These are phyloP conservation scores for Penicillium sp. DNA, from an alignment of 2,329 filamentous ascomycete genomes.

Conservation along the genomic window DNA sequence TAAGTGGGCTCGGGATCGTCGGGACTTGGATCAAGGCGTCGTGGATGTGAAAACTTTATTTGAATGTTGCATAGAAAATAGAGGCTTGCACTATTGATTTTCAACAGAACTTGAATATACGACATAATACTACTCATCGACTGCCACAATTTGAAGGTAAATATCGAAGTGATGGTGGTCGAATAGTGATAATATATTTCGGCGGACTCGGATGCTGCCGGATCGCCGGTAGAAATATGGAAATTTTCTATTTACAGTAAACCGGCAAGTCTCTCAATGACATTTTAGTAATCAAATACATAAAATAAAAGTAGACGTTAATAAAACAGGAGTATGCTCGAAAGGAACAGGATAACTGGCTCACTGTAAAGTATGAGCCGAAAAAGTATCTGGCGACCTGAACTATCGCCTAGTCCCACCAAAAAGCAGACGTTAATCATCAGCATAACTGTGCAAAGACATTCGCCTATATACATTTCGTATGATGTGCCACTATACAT, in stretches of 20 bases:
- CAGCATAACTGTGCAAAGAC: not conserved
- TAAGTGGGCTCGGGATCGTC: not conserved
- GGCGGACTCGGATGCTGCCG: not conserved
- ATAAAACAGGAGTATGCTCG: too few relatives aligned
- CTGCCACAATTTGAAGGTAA: not conserved
- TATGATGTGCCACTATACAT: constrained; percentile 22
- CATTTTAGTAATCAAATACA: too few relatives aligned
- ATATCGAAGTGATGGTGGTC: too few relatives aligned
- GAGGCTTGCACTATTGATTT: not conserved
- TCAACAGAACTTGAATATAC: too few relatives aligned
- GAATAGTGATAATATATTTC: not conserved
- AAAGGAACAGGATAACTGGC: too few relatives aligned
- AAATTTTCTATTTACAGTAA: not conserved
- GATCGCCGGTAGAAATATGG: not conserved
- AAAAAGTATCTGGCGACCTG: not conserved
- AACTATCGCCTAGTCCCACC: not conserved
- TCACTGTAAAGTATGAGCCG: not conserved
- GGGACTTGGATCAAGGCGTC: not conserved
- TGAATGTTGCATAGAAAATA: not conserved
- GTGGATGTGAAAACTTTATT: not conserved
- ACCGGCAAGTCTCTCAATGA: too few relatives aligned
- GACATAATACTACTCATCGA: too few relatives aligned
- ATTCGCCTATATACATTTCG: constrained; percentile 16
- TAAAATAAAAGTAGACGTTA: too few relatives aligned
- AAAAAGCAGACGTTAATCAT: not conserved